Evolutionary conservation across 192 early-diverging fungal species (phyloP), one percentile per base, ranked within the genome.

Genomic region (Coemansia sp.): DNA sequence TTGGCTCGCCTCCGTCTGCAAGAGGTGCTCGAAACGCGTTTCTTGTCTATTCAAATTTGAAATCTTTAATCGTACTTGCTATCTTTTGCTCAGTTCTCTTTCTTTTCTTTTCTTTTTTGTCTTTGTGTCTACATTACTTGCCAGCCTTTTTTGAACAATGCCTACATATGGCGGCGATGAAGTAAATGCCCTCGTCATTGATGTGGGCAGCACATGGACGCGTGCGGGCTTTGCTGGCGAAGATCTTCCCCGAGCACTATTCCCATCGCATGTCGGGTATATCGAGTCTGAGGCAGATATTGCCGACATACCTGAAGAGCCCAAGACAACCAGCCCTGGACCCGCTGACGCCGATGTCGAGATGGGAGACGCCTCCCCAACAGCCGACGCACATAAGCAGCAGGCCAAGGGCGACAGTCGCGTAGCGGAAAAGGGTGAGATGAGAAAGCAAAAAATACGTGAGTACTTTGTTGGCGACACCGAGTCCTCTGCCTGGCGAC

Each of bases 201-300:
- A 98, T 70, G 85, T 97, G 47, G 98, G 98, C 44, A 89, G 91
- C 67, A 87, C 89, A 47, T 91, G 88, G 80, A 91, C 91, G 39
- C 93, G 93, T 59, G 95, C 94, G 23, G 98, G 98, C 60, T 98
- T 92, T 80, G 94, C 96, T n/a, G 98, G 98, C 63, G 96, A 98
- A 72, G 96, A 99, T 80, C 86, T 89, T 37, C 98, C 98, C 8
- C 90, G 90, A 67, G 91, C 88, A 0, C 91, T 96, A 30, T 94
- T 94, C 63, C 93, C 96, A 2, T 91, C 94, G 3, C 87, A 77
- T 14, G 88, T 91, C 13, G 96, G 95, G 7, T 88, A 88, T 67
- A 68, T 88, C 35, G 86, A 87, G 59, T 71, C 73, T 0, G 73
- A 69, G 33, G 70, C 62, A 4, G 77, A 76, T 39, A 52, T 65